These are phyloP conservation scores for Entophlyctis helioformis DNA, from an alignment of 192 early-diverging fungal species.

Conservation along the genomic window DNA sequence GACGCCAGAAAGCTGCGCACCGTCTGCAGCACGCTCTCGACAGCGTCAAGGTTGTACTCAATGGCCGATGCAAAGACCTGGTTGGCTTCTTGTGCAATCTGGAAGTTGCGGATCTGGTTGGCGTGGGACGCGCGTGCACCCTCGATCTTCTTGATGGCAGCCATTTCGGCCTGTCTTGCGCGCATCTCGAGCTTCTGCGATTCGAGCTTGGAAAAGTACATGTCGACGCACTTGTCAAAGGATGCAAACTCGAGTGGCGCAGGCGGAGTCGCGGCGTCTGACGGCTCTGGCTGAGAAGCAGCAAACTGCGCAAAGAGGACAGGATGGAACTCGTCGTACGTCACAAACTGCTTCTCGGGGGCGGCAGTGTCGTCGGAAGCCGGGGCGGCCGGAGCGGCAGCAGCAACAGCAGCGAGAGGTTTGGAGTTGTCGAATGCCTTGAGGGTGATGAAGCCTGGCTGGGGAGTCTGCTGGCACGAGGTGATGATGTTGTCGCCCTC, in stretches of 20 bases:
- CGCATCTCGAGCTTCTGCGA: conserved; percentile 65
- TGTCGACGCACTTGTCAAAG: conserved; percentile 80
- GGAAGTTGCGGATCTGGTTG: conserved; percentile 64
- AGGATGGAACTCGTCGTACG: conserved; percentile 29
- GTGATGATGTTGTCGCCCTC: conserved; percentile 62
- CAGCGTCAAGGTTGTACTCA: conserved; percentile 67
- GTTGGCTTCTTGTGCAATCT: conserved; percentile 55
- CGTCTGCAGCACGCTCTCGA: conserved; percentile 78
- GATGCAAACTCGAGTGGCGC: conserved; percentile 44
- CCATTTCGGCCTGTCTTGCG: conserved; percentile 57
- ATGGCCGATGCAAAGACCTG: conserved; percentile 70
- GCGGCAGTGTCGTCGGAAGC: not conserved
- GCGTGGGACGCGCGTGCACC: conserved; percentile 66
- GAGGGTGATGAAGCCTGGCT: conserved; percentile 54
- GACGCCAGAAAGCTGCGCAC: conserved; percentile 78
- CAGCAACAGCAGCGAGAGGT: conserved; percentile 5
- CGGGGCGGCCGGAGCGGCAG: not conserved
- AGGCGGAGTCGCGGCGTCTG: not conserved
- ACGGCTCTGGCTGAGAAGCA: not conserved
- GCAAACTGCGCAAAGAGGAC: conserved; percentile 22
- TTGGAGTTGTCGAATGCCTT: conserved; percentile 20
- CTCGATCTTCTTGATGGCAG: conserved; percentile 74
- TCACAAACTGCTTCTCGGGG: not conserved
- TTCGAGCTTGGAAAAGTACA: conserved; percentile 87
- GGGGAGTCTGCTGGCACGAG: conserved; percentile 29